Evolutionary conservation across 305 asterid genomes (phyloP).

Genomic region (Fraxinus platypoda): DNA sequence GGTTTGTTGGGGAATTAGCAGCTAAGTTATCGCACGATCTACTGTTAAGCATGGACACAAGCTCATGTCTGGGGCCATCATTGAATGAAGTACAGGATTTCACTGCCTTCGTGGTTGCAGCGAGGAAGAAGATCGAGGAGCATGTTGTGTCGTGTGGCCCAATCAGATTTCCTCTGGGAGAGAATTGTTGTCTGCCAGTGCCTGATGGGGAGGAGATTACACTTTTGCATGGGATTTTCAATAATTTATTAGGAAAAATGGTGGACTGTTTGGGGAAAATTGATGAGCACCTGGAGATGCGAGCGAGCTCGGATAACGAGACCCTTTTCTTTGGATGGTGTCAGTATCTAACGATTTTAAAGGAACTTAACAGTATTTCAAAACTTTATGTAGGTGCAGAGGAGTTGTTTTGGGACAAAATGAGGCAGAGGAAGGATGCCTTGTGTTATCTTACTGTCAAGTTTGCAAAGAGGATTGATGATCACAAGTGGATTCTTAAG

Average conservation of each 20-base stretch:
- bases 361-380: conserved; percentile 61
- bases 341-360: conserved; percentile 63
- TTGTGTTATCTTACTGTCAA: conserved; percentile 58
- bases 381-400: conserved; percentile 55
- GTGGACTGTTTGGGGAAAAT: conserved; percentile 50
- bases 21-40: conserved; percentile 41
- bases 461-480: conserved; percentile 68
- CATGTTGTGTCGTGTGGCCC: conserved; percentile 28
- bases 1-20: conserved; percentile 60
- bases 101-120: conserved; percentile 38
- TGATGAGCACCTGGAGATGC: conserved; percentile 43
- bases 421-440: conserved; percentile 57
- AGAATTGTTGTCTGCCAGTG: conserved; percentile 28
- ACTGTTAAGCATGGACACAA: conserved; percentile 32
- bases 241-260: conserved; percentile 49
- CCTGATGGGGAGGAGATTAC: conserved; percentile 39
- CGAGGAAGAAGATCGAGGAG: conserved; percentile 35
- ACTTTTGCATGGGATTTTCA: conserved; percentile 37
- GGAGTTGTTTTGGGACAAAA: conserved; percentile 56
- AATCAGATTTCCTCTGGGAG: conserved; percentile 34
- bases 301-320: conserved; percentile 33
- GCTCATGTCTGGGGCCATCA: conserved; percentile 28
- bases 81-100: conserved; percentile 52
- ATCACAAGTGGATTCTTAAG: conserved; percentile 68
- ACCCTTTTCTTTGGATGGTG: conserved; percentile 40